phyloP scores from a whole-genome alignment of 805 yeast species.

The Zygosaccharomyces kombuchaensis region DNA sequence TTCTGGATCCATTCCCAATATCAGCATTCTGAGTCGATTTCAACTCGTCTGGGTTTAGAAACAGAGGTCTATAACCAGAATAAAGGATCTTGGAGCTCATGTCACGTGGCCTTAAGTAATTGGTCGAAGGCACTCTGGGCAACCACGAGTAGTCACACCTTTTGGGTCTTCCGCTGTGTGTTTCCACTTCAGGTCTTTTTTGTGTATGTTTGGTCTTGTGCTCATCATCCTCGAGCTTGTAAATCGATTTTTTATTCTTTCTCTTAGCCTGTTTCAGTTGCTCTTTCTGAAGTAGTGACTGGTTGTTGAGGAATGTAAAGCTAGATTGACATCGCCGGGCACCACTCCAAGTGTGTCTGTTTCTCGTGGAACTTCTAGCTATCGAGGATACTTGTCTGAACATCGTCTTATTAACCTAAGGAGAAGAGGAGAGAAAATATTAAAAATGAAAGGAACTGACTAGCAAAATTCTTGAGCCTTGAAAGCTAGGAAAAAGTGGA shows the following conservation, averaged over 20 bases:
- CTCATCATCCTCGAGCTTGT: slow-evolving; percentile 12
- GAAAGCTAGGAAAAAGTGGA: neutral
- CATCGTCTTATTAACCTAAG: neutral
- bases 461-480: neutral
- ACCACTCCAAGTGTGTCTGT: slow-evolving; percentile 8
- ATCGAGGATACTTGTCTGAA: slow-evolving; percentile 1
- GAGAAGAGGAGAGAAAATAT: neutral
- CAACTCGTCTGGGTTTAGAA: slow-evolving; percentile 16
- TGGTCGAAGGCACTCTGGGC: slow-evolving; percentile 31
- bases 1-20: slow-evolving; percentile 17
- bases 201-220: slow-evolving; percentile 8
- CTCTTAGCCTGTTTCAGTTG: slow-evolving; percentile 17
- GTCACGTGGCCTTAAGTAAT: slow-evolving; percentile 23
- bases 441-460: neutral
- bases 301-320: slow-evolving; percentile 24
- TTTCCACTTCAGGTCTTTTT: slow-evolving; percentile 6
- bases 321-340: slow-evolving; percentile 23
- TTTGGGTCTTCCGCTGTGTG: slow-evolving; percentile 7
- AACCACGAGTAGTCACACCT: slow-evolving; percentile 27
- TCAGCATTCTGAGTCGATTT: slow-evolving; percentile 7
- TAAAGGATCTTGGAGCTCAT: slow-evolving; percentile 25
- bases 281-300: slow-evolving; percentile 18
- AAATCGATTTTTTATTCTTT: slow-evolving; percentile 12
- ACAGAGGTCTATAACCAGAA: slow-evolving; percentile 33
- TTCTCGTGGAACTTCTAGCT: slow-evolving; percentile 6